A percentile compares a stretch with the other conserved stretches of the same genome.
Conservation (phyloP, 257 asterid species). For the Anisodus acutangulus region DNA sequence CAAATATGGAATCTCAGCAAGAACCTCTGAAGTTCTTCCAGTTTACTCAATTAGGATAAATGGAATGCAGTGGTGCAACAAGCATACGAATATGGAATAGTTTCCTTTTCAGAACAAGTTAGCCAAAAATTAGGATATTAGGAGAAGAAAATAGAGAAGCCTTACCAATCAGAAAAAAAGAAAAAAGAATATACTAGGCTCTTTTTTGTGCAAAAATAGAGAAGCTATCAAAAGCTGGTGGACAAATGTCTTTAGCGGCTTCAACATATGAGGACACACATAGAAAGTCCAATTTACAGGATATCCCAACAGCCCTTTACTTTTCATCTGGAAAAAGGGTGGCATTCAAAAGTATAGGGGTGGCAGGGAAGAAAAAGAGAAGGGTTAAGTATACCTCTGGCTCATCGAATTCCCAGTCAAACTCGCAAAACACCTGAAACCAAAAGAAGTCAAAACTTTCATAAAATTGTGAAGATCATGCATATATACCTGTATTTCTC, state of each 20-base stretch:
- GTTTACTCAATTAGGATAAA: not conserved
- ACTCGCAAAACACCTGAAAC: conserved; percentile 79
- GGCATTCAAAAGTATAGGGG: not conserved
- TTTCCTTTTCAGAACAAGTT: not conserved
- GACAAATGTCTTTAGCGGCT: not conserved
- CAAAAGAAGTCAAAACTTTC: conserved; percentile 7
- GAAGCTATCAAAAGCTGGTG: not conserved
- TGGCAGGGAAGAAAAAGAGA: not conserved
- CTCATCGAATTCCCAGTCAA: conserved; percentile 93
- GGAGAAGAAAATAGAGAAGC: not conserved
- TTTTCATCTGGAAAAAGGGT: not conserved
- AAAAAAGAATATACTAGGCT: not conserved
- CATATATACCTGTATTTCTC: not conserved
- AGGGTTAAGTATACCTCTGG: conserved; percentile 61
- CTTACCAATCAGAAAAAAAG: not conserved
- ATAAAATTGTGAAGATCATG: conserved; percentile 1
- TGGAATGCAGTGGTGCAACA: not conserved
- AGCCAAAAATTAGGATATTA: not conserved
- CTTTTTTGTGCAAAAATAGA: not conserved
- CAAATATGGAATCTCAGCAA: conserved; percentile 5
- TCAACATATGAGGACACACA: conserved; percentile 8
- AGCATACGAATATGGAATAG: not conserved
- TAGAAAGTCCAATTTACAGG: conserved; percentile 2
- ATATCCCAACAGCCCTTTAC: not conserved
- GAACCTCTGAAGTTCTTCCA: not conserved